Conservation (phyloP, 805 yeast genomes). For the Cephaloascus fragrans region DNA sequence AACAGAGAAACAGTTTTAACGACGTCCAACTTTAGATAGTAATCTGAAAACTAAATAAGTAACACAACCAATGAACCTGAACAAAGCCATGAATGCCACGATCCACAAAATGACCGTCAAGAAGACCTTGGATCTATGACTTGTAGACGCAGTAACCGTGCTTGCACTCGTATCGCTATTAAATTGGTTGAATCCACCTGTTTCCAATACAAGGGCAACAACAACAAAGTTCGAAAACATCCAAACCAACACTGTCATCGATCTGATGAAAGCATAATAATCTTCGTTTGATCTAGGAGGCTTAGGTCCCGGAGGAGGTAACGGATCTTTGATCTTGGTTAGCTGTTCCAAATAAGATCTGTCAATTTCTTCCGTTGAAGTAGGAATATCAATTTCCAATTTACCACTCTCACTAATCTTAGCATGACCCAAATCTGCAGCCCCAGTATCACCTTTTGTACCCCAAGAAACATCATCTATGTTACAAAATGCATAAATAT, state of each 20-base stretch:
- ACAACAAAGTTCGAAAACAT: slow-evolving; percentile 31
- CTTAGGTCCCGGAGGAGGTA: slow-evolving; percentile 19
- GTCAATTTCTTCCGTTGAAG: slow-evolving; percentile 42
- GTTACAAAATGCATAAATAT: slow-evolving; percentile 61
- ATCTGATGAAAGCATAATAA: slow-evolving; percentile 33
- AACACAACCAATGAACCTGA: slow-evolving; percentile 45
- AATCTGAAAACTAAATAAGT: slow-evolving; percentile 33
- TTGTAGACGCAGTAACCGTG: slow-evolving; percentile 12
- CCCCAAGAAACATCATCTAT: slow-evolving; percentile 72
- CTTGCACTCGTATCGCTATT: slow-evolving; percentile 20
- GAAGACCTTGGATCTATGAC: slow-evolving; percentile 28
- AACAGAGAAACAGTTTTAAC: background rate
- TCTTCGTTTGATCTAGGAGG: slow-evolving; percentile 26
- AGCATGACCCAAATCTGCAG: slow-evolving; percentile 45
- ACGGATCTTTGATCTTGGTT: slow-evolving; percentile 37
- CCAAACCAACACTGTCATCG: slow-evolving; percentile 37
- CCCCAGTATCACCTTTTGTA: slow-evolving; percentile 60
- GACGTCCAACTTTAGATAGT: background rate
- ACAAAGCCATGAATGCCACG: slow-evolving; percentile 50
- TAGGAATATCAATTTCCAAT: slow-evolving; percentile 43
- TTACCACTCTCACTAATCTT: slow-evolving; percentile 45
- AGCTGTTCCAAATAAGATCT: slow-evolving; percentile 42
- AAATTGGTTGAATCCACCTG: slow-evolving; percentile 34
- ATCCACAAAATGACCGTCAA: slow-evolving; percentile 50
- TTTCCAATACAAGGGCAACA: slow-evolving; percentile 30